Evolutionary conservation across 495 filamentous ascomycete species (phyloP).

Genomic region (Lasiosphaeriaceae sp.): DNA sequence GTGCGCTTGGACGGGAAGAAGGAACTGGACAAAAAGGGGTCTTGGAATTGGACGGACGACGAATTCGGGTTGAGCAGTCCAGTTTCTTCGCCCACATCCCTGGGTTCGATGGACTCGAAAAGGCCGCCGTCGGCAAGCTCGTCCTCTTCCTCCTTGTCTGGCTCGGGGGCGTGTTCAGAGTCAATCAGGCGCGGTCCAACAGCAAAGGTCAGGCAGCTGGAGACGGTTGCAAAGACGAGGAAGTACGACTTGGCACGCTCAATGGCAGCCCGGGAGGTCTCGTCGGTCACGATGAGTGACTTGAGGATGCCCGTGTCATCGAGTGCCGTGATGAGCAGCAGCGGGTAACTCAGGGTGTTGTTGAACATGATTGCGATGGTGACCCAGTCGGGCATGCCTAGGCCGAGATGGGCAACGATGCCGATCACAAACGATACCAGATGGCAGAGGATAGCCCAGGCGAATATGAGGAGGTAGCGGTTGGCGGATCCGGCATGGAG

Average conservation of each 20-base stretch:
- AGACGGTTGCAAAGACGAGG: conserved; percentile 50
- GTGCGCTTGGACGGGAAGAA: conserved; percentile 4
- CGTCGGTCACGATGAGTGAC: conserved; percentile 40
- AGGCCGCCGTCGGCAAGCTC: background rate
- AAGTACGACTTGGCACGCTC: conserved; percentile 69
- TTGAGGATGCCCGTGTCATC: conserved; percentile 61
- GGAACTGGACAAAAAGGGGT: conserved; percentile 2
- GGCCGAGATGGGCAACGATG: conserved; percentile 30
- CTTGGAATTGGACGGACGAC: background rate
- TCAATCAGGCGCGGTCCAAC: conserved; percentile 58
- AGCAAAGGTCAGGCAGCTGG: conserved; percentile 50
- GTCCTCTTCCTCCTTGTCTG: conserved; percentile 17
- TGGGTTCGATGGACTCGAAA: background rate
- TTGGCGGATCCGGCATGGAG: conserved; percentile 52
- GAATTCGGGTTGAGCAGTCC: background rate
- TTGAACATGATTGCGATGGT: conserved; percentile 69
- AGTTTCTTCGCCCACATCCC: conserved; percentile 2
- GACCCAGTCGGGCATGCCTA: conserved; percentile 60
- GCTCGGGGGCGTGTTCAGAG: conserved; percentile 18
- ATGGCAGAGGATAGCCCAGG: conserved; percentile 41
- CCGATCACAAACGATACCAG: conserved; percentile 40
- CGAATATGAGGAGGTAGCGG: conserved; percentile 51
- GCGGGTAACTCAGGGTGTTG: conserved; percentile 69
- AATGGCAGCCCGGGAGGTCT: conserved; percentile 45
- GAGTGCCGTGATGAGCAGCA: conserved; percentile 64